A percentile compares a stretch with the other conserved stretches of the same genome.
Evolutionary conservation across 257 asterid genomes (phyloP).

Genomic region (Solanum piurae): DNA sequence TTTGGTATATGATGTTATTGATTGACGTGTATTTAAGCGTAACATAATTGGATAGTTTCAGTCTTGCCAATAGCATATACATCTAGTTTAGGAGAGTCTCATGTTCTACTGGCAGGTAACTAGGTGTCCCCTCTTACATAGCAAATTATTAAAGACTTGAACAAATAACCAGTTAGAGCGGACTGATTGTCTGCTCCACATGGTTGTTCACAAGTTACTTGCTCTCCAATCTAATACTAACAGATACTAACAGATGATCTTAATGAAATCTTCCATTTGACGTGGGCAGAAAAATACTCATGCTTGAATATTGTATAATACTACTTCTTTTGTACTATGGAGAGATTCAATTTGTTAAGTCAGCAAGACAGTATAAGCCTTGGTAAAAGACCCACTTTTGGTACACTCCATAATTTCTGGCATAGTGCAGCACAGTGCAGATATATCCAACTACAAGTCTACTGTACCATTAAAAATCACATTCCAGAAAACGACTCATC

Average conservation of each 20-base stretch:
- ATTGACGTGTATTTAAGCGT: neutral
- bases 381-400: constrained; percentile 42
- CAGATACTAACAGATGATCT: neutral
- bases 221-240: neutral
- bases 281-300: neutral
- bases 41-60: neutral
- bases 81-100: neutral
- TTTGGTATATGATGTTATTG: neutral
- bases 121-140: neutral
- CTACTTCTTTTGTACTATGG: neutral
- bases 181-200: neutral
- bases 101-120: neutral
- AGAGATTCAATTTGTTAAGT: constrained; percentile 27
- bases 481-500: constrained; percentile 29
- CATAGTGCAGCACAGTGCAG: constrained; percentile 29
- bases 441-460: constrained; percentile 36
- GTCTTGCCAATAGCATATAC: neutral
- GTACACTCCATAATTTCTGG: constrained; percentile 62
- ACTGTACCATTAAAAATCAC: constrained; percentile 21
- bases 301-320: neutral
- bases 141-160: neutral
- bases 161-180: neutral
- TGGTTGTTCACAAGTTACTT: neutral
- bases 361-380: constrained; percentile 25
- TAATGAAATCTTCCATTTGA: neutral